phyloP scores from a whole-genome alignment of 2,329 filamentous ascomycete genomes.

The Domatiomyces globalis region DNA sequence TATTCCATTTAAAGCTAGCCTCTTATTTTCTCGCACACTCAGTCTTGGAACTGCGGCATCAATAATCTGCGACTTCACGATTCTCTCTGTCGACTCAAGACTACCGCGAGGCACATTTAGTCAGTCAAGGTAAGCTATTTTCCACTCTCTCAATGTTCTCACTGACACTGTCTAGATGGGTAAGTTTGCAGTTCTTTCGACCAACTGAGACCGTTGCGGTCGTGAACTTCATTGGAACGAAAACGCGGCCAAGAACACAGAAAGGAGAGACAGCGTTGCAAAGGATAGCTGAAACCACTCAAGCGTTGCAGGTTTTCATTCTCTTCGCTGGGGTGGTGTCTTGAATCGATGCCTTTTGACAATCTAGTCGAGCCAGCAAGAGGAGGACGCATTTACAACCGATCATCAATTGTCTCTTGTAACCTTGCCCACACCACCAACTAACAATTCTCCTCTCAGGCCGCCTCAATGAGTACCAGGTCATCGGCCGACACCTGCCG shows the following conservation, averaged over 20 bases:
- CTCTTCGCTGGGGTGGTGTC: neutral
- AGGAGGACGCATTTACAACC: neutral
- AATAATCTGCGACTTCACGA: neutral
- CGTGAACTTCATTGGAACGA: neutral
- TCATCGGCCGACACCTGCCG: conserved; percentile 98
- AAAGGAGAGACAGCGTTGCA: neutral
- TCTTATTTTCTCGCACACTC: neutral
- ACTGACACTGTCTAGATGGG: conserved; percentile 40
- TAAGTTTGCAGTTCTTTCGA: conserved; percentile 31
- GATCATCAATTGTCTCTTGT: neutral
- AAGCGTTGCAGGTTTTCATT: neutral
- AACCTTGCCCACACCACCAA: neutral
- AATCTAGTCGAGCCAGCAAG: neutral
- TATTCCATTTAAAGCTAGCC: neutral
- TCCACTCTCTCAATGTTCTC: conserved; percentile 13
- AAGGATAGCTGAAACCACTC: neutral
- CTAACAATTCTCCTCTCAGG: conserved; percentile 38
- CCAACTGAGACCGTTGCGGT: neutral
- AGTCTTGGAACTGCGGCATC: neutral
- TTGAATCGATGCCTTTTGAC: neutral
- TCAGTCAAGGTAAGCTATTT: conserved; percentile 35
- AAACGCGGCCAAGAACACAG: neutral
- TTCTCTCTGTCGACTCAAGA: neutral
- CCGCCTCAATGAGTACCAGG: conserved; percentile 99
- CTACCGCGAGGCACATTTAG: conserved; percentile 2